Percentiles rank a stretch among this genome's conserved stretches.
phyloP scores from a whole-genome alignment of 1,284 basidiomycete genomes.

The Cystobasidium pallidum region DNA sequence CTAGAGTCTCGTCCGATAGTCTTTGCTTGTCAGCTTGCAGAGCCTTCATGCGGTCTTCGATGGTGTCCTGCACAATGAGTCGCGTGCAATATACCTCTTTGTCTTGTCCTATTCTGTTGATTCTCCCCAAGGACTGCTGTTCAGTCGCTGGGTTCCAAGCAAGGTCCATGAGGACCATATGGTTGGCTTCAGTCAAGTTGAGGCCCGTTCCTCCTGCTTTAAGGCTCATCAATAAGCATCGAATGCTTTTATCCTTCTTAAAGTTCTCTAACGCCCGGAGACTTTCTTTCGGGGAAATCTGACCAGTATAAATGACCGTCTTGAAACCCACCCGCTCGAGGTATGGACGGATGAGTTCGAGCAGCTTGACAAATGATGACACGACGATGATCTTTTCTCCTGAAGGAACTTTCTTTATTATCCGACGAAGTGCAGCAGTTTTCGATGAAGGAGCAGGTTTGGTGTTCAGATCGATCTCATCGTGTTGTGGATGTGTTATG shows the following conservation, averaged over 20 bases:
- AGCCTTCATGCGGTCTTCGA: not conserved
- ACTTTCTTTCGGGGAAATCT: not conserved
- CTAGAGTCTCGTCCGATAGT: conserved; percentile 4
- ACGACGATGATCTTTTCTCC: not conserved
- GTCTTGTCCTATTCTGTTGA: conserved; percentile 93
- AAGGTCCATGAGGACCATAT: conserved; percentile 79
- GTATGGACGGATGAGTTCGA: not conserved
- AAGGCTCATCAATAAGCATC: conserved; percentile 88
- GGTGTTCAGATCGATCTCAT: not conserved
- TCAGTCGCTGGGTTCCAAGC: conserved; percentile 96
- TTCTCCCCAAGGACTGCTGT: conserved; percentile 97
- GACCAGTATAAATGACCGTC: not conserved
- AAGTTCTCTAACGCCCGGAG: not conserved
- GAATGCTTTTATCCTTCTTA: not conserved
- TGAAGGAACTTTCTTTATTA: not conserved
- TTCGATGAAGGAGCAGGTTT: not conserved
- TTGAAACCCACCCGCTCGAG: not conserved
- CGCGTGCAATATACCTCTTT: conserved; percentile 54
- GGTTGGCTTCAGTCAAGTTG: conserved; percentile 73
- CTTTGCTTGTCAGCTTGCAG: not conserved
- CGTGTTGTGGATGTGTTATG: not conserved
- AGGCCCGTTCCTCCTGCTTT: conserved; percentile 97
- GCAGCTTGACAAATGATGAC: not conserved
- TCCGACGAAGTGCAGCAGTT: not conserved
- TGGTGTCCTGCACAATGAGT: not conserved